These are phyloP conservation scores for Candolleomyces eurysporus DNA, from an alignment of 768 basidiomycete genomes.

Conservation along the genomic window DNA sequence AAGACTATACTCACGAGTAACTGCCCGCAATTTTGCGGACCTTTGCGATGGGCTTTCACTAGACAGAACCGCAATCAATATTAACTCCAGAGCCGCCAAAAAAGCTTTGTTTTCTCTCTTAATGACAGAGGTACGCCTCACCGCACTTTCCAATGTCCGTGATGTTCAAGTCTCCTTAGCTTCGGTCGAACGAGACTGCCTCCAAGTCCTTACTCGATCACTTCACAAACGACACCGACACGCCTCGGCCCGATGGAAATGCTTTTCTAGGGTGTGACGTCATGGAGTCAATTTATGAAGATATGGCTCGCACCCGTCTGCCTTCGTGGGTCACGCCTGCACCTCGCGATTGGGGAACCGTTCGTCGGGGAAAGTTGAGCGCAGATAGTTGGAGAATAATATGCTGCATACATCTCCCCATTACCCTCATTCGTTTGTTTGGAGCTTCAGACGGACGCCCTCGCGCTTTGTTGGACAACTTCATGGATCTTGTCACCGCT, in stretches of 20 bases:
- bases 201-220: too few relatives aligned
- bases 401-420: conserved; percentile 23
- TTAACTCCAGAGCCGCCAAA: too few relatives aligned
- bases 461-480: too few relatives aligned
- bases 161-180: too few relatives aligned
- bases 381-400: conserved; percentile 29
- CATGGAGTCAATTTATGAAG: conserved; percentile 19
- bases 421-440: conserved; percentile 19
- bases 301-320: conserved; percentile 12
- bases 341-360: conserved; percentile 12
- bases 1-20: too few relatives aligned
- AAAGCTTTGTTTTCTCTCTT: too few relatives aligned
- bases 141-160: too few relatives aligned
- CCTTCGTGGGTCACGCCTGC: conserved; percentile 14
- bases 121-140: too few relatives aligned
- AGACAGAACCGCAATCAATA: background rate
- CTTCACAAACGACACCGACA: too few relatives aligned
- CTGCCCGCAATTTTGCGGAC: background rate
- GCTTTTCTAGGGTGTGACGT: conserved; percentile 12
- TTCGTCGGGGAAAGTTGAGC: conserved; percentile 24
- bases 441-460: too few relatives aligned
- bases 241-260: background rate
- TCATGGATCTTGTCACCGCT: too few relatives aligned
- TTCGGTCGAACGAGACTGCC: too few relatives aligned
- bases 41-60: background rate